These are phyloP conservation scores for Triticum urartu DNA, from an alignment of 176 grass and related monocot species.

Conservation along the genomic window DNA sequence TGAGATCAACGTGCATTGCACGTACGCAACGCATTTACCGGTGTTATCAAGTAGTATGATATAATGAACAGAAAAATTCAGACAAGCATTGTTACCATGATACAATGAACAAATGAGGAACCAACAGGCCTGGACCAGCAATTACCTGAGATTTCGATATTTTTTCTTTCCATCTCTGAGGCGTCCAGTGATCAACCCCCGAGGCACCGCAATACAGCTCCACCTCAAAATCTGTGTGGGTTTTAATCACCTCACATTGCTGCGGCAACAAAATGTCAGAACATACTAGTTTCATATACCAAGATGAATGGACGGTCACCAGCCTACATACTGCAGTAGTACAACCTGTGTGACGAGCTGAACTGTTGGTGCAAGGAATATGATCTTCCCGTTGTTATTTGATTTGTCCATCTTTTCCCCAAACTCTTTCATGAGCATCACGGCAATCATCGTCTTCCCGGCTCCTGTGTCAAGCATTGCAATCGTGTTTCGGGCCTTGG, in stretches of 20 bases:
- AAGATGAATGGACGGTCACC: background rate
- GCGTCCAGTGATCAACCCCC: conserved; percentile 74
- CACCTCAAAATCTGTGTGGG: conserved; percentile 65
- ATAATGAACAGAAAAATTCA: background rate
- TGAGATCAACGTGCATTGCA: too few species aligned
- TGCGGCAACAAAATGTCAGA: conserved; percentile 35
- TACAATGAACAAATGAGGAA: conserved; percentile 16
- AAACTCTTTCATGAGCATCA: conserved; percentile 82
- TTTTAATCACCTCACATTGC: conserved; percentile 82
- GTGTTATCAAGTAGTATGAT: background rate
- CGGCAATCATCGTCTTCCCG: conserved; percentile 87
- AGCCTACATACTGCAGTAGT: background rate
- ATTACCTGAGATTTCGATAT: conserved; percentile 65
- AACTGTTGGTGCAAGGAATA: conserved; percentile 84
- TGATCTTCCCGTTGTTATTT: conserved; percentile 44
- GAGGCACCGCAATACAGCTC: conserved; percentile 65
- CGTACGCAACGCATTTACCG: too few species aligned
- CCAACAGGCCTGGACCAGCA: background rate
- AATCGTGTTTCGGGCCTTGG: conserved; percentile 66
- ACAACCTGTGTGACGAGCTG: conserved; percentile 73
- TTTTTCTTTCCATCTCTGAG: conserved; percentile 68
- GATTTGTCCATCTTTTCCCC: conserved; percentile 32
- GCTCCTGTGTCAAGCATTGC: conserved; percentile 79
- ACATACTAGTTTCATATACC: background rate
- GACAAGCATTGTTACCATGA: background rate